These are phyloP conservation scores for Gnaphalium uliginosum DNA, from an alignment of 129 eudicot genomes.

Conservation along the genomic window DNA sequence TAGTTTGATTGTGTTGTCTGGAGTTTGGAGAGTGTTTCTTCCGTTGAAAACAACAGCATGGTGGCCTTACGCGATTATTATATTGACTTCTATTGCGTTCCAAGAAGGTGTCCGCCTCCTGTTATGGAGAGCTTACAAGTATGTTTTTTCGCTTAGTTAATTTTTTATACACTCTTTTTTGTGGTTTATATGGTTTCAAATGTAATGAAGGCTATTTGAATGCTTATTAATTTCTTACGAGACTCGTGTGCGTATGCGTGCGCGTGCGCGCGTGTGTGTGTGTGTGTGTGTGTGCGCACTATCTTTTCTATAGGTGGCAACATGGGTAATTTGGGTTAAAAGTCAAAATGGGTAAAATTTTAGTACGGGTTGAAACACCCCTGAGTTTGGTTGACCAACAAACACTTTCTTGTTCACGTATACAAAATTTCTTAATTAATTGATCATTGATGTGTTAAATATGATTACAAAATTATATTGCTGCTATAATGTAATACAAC, in stretches of 20 bases:
- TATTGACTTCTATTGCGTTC: slow-evolving; percentile 69
- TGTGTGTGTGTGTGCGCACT: background rate
- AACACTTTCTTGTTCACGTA: no score
- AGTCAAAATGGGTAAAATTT: no score
- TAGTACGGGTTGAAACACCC: no score
- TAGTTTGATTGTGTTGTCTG: slow-evolving; percentile 84
- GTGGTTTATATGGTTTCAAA: background rate
- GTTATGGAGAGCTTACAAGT: slow-evolving; percentile 90
- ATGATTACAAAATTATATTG: no score
- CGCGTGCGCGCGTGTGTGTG: background rate
- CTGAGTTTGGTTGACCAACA: no score
- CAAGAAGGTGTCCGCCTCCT: slow-evolving; percentile 83
- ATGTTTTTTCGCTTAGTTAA: slow-evolving; percentile 22
- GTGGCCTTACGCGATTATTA: slow-evolving; percentile 74
- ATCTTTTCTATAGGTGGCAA: no score
- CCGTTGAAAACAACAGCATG: slow-evolving; percentile 64
- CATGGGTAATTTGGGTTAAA: no score
- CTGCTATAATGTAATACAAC: no score
- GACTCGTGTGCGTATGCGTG: background rate
- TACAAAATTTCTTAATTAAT: no score
- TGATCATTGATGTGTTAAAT: no score
- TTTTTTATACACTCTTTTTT: background rate
- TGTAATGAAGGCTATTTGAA: background rate
- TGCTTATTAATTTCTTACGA: no score
- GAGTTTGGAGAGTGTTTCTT: slow-evolving; percentile 84